These are phyloP conservation scores for Tolypocladium nubicola DNA, from an alignment of 2,329 filamentous ascomycete genomes.

Conservation along the genomic window DNA sequence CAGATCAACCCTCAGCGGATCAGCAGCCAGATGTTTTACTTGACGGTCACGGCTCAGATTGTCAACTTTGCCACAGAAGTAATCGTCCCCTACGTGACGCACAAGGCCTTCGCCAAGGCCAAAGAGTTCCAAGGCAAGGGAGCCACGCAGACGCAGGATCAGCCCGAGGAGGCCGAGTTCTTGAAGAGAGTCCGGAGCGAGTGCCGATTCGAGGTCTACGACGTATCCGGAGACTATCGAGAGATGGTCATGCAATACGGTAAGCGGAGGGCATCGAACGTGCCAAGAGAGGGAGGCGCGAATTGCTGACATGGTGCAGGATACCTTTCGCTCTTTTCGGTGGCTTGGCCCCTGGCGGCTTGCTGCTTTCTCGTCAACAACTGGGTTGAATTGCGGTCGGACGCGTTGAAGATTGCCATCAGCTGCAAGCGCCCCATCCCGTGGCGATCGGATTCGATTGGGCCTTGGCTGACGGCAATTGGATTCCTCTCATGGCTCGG, in stretches of 20 bases:
- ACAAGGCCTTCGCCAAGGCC: slow-evolving; percentile 66
- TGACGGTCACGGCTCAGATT: slow-evolving; percentile 87
- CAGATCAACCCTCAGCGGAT: slow-evolving; percentile 74
- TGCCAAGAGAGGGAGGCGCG: background rate
- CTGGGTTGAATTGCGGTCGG: slow-evolving; percentile 88
- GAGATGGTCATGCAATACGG: slow-evolving; percentile 85
- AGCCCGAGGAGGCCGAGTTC: slow-evolving; percentile 69
- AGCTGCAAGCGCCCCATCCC: slow-evolving; percentile 85
- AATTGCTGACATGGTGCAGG: slow-evolving; percentile 34
- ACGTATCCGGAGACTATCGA: slow-evolving; percentile 81
- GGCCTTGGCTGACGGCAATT: slow-evolving; percentile 79
- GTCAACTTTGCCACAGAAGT: slow-evolving; percentile 80
- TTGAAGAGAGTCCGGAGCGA: slow-evolving; percentile 73
- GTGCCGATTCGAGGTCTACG: slow-evolving; percentile 71
- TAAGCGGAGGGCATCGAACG: slow-evolving; percentile 16
- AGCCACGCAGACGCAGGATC: slow-evolving; percentile 46
- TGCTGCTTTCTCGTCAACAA: slow-evolving; percentile 89
- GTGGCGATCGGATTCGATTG: slow-evolving; percentile 85
- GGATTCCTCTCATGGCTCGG: slow-evolving; percentile 92
- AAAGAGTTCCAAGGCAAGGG: slow-evolving; percentile 60
- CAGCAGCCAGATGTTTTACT: slow-evolving; percentile 88
- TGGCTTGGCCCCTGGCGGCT: slow-evolving; percentile 88
- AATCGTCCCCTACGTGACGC: slow-evolving; percentile 75
- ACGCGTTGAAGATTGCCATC: slow-evolving; percentile 87
- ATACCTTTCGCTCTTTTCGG: slow-evolving; percentile 83